These are phyloP conservation scores for Salix purpurea DNA, from an alignment of 345 rosid genomes.

Conservation along the genomic window DNA sequence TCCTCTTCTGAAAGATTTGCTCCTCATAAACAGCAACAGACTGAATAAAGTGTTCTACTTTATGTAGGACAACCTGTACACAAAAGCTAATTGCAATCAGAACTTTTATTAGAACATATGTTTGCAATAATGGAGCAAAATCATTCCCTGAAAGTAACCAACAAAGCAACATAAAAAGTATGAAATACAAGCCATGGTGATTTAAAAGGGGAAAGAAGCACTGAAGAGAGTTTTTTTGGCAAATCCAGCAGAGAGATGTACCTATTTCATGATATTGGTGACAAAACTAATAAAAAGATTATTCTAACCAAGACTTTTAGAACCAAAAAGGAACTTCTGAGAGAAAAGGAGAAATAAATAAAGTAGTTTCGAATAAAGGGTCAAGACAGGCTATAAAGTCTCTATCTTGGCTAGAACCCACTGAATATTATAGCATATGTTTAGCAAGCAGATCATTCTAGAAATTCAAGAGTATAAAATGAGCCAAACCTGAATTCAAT, in stretches of 20 bases:
- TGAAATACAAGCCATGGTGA: not conserved
- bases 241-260: not conserved
- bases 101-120: not conserved
- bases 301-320: not conserved
- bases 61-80: slow-evolving; percentile 66
- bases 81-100: not conserved
- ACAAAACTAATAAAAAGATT: not conserved
- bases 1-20: slow-evolving; percentile 93
- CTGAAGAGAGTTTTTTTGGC: not conserved
- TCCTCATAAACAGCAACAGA: slow-evolving; percentile 80
- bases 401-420: not conserved
- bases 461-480: not conserved
- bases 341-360: not conserved
- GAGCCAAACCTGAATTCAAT: not conserved
- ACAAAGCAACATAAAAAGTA: not conserved
- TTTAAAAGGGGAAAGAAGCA: not conserved
- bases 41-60: slow-evolving; percentile 86
- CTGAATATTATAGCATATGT: not conserved
- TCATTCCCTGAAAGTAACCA: not conserved
- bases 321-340: not conserved
- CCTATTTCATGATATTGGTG: not conserved
- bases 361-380: not conserved
- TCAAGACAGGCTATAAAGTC: not conserved
- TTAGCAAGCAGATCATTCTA: not conserved
- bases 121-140: not conserved